A percentile compares a stretch with the other conserved stretches of the same genome.
Conservation (phyloP, 2,329 filamentous ascomycete genomes). For the Colletotrichum sp. region DNA sequence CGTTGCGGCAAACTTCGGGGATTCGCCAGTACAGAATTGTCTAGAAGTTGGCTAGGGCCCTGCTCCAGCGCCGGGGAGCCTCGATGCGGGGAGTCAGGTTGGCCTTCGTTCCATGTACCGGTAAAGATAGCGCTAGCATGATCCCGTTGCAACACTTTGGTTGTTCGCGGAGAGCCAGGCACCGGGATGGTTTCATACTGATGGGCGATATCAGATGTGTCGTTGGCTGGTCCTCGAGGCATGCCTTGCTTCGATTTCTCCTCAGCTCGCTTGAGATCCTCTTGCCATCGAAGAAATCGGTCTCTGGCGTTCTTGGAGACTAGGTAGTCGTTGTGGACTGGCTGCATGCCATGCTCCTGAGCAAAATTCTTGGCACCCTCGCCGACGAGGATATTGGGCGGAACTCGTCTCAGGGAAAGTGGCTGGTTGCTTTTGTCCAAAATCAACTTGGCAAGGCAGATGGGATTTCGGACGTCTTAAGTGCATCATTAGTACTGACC, state of each 20-base stretch:
- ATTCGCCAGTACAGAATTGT: not conserved
- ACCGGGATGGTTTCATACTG: constrained; percentile 37
- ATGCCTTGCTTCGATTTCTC: constrained; percentile 38
- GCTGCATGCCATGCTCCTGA: constrained; percentile 73
- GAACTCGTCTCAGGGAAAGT: constrained; percentile 85
- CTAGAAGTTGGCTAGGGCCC: not conserved
- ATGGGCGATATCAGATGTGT: constrained; percentile 14
- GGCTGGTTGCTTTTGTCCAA: constrained; percentile 78
- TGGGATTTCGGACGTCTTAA: constrained; percentile 89
- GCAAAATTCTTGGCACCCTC: constrained; percentile 89
- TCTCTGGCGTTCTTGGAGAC: constrained; percentile 82
- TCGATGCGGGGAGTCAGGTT: constrained; percentile 60
- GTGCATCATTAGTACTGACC: constrained; percentile 11
- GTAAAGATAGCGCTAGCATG: constrained; percentile 60
- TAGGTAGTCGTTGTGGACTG: constrained; percentile 76
- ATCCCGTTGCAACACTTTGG: constrained; percentile 39
- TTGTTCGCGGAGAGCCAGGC: not conserved
- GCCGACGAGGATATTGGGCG: constrained; percentile 89
- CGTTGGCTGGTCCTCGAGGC: constrained; percentile 24
- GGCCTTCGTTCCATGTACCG: constrained; percentile 68
- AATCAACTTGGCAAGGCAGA: constrained; percentile 83
- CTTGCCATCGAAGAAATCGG: constrained; percentile 79
- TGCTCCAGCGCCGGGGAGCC: constrained; percentile 24
- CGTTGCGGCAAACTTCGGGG: constrained; percentile 13
- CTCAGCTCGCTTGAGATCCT: constrained; percentile 72